Base-by-base conservation (phyloP, 2,329 filamentous ascomycete genomes). In the Microcyclosporella mali region DNA sequence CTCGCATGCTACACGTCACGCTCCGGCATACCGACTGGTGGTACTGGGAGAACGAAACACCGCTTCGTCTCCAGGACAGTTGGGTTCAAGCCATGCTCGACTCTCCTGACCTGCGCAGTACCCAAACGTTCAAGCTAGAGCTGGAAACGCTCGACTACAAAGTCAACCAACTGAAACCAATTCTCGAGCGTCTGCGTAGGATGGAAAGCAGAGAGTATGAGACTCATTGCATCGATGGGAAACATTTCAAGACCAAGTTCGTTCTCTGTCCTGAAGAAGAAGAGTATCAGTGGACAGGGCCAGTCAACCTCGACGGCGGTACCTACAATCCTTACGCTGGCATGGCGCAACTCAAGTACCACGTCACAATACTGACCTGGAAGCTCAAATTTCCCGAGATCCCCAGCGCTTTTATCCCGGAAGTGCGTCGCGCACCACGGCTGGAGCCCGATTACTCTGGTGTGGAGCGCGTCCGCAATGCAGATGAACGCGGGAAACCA, bases 11-110 rank as follows among this genome's bases (percentile, higher is more conserved):
- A 3, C 33, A 29, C n/a, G 31, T 47, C 6, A 47, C 44, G 10
- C 29, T 47, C n/a, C 31, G 34, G 12, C 40, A 47, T 16, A 47
- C 40, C 10, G 44, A 47, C 27, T 47, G 44, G 40, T 43, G 35
- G 40, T n/a, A n/a, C n/a, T 43, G 40, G 44, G 44, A 47, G 18
- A 6, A 18, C 7, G 31, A 39, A 7, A 11, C 30, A 11, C 7
- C 18, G 3, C 27, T 47, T 8, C 3, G 15, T 3, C 19, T 47
- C 18, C 4, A 27, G 3, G 10, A 27, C n/a, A 0, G 31, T 3
- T 43, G 44, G 39, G 40, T 47, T 16, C 10, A 9, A 6, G 10
- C 12, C 7, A 12, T 47, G 16, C 37, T 47, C 8, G 18, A 18
- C 19, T 36, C 12, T 1, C 19, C 3, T 33, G 15, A 10, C 33